phyloP scores from a whole-genome alignment of 352 stramenopile species.

The Phytophthora constricta region DNA sequence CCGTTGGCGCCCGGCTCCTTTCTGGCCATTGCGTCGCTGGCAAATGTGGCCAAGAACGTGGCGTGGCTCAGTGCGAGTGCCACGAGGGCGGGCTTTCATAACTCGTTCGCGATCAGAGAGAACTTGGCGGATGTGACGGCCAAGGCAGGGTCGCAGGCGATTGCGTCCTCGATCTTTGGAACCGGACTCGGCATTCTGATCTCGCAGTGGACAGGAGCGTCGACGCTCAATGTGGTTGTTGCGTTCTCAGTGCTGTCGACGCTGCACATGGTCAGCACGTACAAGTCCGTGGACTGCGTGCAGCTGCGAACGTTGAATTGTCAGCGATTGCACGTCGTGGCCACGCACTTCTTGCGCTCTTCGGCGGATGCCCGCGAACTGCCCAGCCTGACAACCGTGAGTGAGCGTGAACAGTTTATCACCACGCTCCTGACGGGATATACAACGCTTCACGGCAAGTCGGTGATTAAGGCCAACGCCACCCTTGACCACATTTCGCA shows the following conservation, averaged over 20 bases:
- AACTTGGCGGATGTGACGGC: conserved; percentile 97
- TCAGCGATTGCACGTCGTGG: conserved; percentile 65
- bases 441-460: conserved; percentile 52
- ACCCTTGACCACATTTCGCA: conserved; percentile 53
- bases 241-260: conserved; percentile 62
- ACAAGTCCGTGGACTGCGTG: conserved; percentile 63
- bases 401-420: conserved; percentile 65
- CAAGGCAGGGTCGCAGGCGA: conserved; percentile 95
- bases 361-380: conserved; percentile 13
- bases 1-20: conserved; percentile 83
- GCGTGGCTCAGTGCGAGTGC: conserved; percentile 95
- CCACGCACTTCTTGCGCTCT: conserved; percentile 49
- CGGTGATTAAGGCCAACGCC: conserved; percentile 55
- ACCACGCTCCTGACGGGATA: conserved; percentile 59
- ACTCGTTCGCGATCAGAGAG: conserved; percentile 86
- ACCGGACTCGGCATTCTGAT: conserved; percentile 72
- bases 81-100: conserved; percentile 94
- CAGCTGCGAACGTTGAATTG: conserved; percentile 74
- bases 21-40: conserved; percentile 89
- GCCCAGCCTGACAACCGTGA: conserved; percentile 38
- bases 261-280: conserved; percentile 65
- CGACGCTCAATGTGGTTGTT: conserved; percentile 52
- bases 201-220: conserved; percentile 62
- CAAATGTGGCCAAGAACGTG: conserved; percentile 96
- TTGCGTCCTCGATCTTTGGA: conserved; percentile 91